Evolutionary conservation across 2,329 filamentous ascomycete species (phyloP).

Genomic region (Boeremia lycopersici): DNA sequence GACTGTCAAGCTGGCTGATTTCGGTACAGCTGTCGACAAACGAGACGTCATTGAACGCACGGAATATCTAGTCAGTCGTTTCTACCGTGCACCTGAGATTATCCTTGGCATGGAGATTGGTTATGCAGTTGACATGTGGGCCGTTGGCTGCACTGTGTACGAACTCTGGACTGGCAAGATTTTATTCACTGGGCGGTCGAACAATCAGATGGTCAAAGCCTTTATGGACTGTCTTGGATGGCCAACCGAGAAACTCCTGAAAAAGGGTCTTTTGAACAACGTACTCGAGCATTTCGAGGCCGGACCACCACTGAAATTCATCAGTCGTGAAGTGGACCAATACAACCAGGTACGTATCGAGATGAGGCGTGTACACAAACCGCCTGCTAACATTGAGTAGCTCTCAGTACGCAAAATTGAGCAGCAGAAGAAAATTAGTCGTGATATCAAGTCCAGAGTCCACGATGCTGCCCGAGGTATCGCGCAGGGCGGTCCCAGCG

Average conservation of each 20-base stretch:
- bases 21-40: conserved; percentile 92
- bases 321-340: conserved; percentile 73
- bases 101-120: conserved; percentile 97
- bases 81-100: conserved; percentile 96
- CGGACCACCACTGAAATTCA: conserved; percentile 74
- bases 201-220: conserved; percentile 96
- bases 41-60: conserved; percentile 85
- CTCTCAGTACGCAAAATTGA: conserved; percentile 69
- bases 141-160: conserved; percentile 94
- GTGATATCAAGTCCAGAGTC: conserved; percentile 79
- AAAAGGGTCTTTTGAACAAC: conserved; percentile 67
- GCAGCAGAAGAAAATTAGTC: conserved; percentile 65
- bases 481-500: conserved; percentile 66
- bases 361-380: background rate
- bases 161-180: conserved; percentile 98
- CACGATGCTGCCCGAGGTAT: conserved; percentile 74
- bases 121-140: conserved; percentile 96
- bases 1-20: conserved; percentile 90
- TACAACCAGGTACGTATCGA: conserved; percentile 35
- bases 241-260: conserved; percentile 86
- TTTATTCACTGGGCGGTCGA: conserved; percentile 90
- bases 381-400: conserved; percentile 49
- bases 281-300: conserved; percentile 72
- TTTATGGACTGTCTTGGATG: conserved; percentile 97
- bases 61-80: conserved; percentile 93